These are phyloP conservation scores for Calonectria henricotiae DNA, from an alignment of 2,329 filamentous ascomycete species.

Conservation along the genomic window DNA sequence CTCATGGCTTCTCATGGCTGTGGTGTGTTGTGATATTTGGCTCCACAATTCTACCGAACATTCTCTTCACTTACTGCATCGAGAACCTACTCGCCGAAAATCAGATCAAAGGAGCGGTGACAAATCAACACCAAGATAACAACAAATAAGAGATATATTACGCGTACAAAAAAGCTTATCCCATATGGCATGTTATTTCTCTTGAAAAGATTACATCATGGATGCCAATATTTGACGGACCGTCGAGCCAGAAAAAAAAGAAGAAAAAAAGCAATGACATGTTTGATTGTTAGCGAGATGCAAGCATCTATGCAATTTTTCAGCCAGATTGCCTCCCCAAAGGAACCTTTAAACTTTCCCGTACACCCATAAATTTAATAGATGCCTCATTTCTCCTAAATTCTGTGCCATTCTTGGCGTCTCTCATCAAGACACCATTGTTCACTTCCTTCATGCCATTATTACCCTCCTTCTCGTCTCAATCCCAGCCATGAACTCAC, in stretches of 20 bases:
- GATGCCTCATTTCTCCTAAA: too few species aligned
- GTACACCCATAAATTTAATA: too few species aligned
- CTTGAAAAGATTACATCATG: too few species aligned
- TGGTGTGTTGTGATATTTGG: background rate
- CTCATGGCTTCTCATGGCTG: too few species aligned
- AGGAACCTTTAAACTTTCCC: background rate
- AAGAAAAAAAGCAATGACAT: too few species aligned
- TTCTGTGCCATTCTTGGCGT: too few species aligned
- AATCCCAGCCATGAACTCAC: background rate
- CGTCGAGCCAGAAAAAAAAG: too few species aligned
- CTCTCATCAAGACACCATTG: too few species aligned
- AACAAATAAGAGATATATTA: background rate
- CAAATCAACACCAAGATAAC: background rate
- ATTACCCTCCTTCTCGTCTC: too few species aligned
- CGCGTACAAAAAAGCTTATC: conserved; percentile 9
- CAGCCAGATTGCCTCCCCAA: too few species aligned
- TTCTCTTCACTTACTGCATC: conserved; percentile 4
- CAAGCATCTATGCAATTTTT: background rate
- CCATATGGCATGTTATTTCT: background rate
- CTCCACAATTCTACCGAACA: conserved; percentile 21
- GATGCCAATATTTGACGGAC: background rate
- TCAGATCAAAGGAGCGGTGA: background rate
- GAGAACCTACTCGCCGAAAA: conserved; percentile 9
- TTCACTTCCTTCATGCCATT: too few species aligned
- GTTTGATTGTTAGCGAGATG: too few species aligned